Base-by-base conservation (phyloP, 495 filamentous ascomycete genomes). In the Annulohypoxylon nitens region DNA sequence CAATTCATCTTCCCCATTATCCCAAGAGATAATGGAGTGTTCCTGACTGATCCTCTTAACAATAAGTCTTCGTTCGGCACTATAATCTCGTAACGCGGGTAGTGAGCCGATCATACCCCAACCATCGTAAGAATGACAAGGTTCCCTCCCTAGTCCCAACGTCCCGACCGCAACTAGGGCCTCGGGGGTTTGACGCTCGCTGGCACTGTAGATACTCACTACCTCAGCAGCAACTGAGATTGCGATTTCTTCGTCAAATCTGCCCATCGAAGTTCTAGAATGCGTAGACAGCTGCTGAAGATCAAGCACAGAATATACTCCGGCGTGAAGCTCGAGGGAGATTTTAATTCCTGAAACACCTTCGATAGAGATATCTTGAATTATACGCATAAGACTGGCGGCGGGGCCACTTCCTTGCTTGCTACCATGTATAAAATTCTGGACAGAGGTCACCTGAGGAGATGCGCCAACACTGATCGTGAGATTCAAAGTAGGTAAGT, bases 181-280 rank as follows among this genome's bases (percentile, higher is more conserved):
- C 51, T 55, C 51, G 18, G 51, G 51, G 3, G 1, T n/a, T 34
- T 55, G 51, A 7, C 51, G 51, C 14, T 55, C 51, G 11, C 25
- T 10, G 26, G 34, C 51, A 7, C 33, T 36, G 14, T 57, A 57
- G 0, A 57, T n/a, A 20, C 53, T 37, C 7, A 57, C 53, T 7
- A 36, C 53, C 30, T 57, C 30, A 36, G 30, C 53, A 16, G 18
- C 30, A 57, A 55, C 51, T 12, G 51, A 55, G 30, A 55, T n/a
- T 55, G 51, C 51, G 26, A 55, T 55, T 34, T 55, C 51, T 30
- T 55, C 51, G 6, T 55, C 25, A 26, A 55, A 55, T 4, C n/a
- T 33, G 0, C 51, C 25, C 25, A 55, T 55, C 1, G 25, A 26
- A 14, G 25, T 33, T 16, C 51, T 55, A 12, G 51, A 55, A 33